phyloP scores from a whole-genome alignment of 2,329 filamentous ascomycete species.

The Lizonia empirigonia region DNA sequence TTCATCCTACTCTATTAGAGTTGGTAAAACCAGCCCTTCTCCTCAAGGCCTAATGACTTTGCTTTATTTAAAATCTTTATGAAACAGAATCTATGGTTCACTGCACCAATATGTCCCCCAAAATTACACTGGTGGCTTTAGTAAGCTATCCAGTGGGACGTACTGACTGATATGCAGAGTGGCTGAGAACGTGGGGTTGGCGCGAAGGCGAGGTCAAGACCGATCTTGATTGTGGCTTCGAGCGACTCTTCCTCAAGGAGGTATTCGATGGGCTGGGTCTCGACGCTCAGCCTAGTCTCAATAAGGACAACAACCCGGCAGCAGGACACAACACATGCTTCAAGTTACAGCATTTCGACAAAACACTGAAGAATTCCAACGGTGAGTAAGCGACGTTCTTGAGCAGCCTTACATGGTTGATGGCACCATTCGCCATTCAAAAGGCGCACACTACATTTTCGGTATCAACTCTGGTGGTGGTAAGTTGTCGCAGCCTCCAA shows the following conservation, averaged over 20 bases:
- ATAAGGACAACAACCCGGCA: conserved; percentile 1
- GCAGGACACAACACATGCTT: conserved; percentile 4
- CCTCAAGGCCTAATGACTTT: too few species aligned
- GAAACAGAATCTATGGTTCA: too few species aligned
- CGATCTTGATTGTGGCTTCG: conserved; percentile 5
- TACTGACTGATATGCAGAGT: not conserved
- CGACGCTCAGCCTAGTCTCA: not conserved
- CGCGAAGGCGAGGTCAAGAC: not conserved
- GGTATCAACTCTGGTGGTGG: not conserved
- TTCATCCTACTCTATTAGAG: too few species aligned
- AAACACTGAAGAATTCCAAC: not conserved
- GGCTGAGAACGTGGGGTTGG: not conserved
- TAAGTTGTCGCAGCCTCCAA: not conserved
- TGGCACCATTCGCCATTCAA: not conserved
- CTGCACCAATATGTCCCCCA: too few species aligned
- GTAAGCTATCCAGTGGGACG: too few species aligned
- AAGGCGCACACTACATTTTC: conserved; percentile 5
- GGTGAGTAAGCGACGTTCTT: not conserved
- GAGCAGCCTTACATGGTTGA: not conserved
- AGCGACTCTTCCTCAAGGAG: not conserved
- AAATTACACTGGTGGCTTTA: too few species aligned
- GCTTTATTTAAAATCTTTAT: too few species aligned
- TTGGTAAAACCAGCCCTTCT: too few species aligned
- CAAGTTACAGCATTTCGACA: not conserved
- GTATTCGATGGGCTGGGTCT: not conserved